Base-by-base conservation (phyloP, 495 filamentous ascomycete species). In the Astrocystis sublimbata region DNA sequence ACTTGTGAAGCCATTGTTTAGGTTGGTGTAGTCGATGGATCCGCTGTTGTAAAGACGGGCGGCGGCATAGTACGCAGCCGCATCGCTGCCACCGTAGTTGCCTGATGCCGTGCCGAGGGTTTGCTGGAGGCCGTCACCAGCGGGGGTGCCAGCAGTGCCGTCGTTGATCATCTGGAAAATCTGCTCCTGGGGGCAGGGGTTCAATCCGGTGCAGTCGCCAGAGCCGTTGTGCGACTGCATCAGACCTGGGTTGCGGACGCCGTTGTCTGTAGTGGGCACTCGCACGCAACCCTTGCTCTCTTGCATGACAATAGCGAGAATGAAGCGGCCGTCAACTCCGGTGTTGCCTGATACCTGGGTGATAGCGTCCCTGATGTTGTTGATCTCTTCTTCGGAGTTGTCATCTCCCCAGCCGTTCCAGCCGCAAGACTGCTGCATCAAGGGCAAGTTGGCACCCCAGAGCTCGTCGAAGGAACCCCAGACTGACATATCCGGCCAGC, bases 41-140 rank as follows among this genome's bases (percentile, higher is more conserved):
- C 85, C 84, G 30, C 83, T 84, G 76, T 87, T 87, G 72, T 86
- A 87, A 28, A 76, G 70, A 46, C 77, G 71, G 13, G 76, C 73
- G 19, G 68, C 73, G 23, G 65, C 68, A 68, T 79, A 79, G 70
- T 58, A 47, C 13, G 55, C 55, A 19, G 41, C 55, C 66, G 73
- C 19, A 56, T 68, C 51, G 60, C 47, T 35, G 65, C 68, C 26
- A 68, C 76, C 13, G 61, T 65, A 41, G 46, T 60, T 53, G 61
- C 66, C 40, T 63, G 62, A 43, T 61, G 55, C 36, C 1, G 26
- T 52, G 5, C 40, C 63, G 13, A 76, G 52, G 46, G 58, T 60
- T 38, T 75, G 74, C 52, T 67, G 66, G 24, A 81, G 62, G 6
- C 78, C 78, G 50, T 75, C 73, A 24, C 73, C 75, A 24, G 49